Conservation (phyloP, 352 stramenopile genomes). For the Phytopythium ostracodes region DNA sequence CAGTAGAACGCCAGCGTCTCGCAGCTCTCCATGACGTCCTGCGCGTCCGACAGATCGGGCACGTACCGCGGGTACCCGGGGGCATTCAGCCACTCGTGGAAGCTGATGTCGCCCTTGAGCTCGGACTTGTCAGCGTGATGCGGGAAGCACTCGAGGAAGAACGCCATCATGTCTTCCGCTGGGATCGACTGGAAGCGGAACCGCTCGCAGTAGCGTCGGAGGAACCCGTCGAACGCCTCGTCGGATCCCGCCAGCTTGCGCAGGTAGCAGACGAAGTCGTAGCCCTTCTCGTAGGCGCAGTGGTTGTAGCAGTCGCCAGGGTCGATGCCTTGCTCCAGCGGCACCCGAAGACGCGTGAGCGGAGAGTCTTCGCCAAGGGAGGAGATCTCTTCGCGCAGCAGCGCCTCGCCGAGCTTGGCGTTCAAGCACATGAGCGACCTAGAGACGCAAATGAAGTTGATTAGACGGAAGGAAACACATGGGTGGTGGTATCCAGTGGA, state of each 20-base stretch:
- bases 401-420: conserved; percentile 64
- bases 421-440: conserved; percentile 65
- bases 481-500: too few species aligned
- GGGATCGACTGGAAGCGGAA: conserved; percentile 77
- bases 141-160: conserved; percentile 67
- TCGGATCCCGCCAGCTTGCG: conserved; percentile 61
- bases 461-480: background rate
- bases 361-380: conserved; percentile 65
- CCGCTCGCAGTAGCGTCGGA: conserved; percentile 55
- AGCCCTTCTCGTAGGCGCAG: conserved; percentile 81
- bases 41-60: conserved; percentile 56
- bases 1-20: conserved; percentile 66
- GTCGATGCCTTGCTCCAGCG: conserved; percentile 70
- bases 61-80: conserved; percentile 55
- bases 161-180: conserved; percentile 64
- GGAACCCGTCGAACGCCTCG: conserved; percentile 67
- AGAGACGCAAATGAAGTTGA: background rate
- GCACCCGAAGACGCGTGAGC: conserved; percentile 64
- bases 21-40: conserved; percentile 68
- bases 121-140: conserved; percentile 44
- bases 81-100: conserved; percentile 62
- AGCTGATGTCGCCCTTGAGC: conserved; percentile 57
- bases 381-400: conserved; percentile 64
- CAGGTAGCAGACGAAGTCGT: conserved; percentile 74
- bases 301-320: conserved; percentile 81